Conservation (phyloP, 2,329 filamentous ascomycete genomes). For the Microascus cirrosus region DNA sequence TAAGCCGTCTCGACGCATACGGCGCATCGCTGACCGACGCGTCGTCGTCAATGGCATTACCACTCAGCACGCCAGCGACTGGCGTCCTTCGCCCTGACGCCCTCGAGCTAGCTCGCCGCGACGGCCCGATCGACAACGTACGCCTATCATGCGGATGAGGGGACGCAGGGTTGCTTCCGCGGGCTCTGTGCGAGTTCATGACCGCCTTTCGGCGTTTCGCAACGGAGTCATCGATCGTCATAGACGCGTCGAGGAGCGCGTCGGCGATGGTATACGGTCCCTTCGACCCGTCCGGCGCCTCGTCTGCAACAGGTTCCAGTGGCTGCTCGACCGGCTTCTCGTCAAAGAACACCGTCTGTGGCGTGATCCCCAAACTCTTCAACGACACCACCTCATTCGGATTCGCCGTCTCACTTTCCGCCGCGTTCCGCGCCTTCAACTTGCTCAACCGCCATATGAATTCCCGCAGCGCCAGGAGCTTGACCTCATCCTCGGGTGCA, state of each 20-base stretch:
- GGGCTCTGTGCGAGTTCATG: conserved; percentile 36
- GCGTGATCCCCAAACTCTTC: conserved; percentile 63
- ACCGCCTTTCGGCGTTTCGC: conserved; percentile 40
- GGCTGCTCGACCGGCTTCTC: conserved; percentile 48
- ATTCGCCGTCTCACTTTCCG: conserved; percentile 18
- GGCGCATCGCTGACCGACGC: conserved; percentile 25
- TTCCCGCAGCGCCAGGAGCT: conserved; percentile 74
- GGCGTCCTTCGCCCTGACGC: not conserved
- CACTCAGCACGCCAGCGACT: not conserved
- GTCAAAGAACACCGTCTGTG: conserved; percentile 89
- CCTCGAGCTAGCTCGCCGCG: not conserved
- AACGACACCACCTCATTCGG: conserved; percentile 61
- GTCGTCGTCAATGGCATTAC: conserved; percentile 17
- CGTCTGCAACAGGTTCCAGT: conserved; percentile 8
- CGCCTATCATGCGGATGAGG: conserved; percentile 11
- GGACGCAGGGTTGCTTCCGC: conserved; percentile 23
- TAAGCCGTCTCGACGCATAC: conserved; percentile 29
- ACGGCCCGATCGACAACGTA: conserved; percentile 13
- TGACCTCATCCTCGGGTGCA: conserved; percentile 73
- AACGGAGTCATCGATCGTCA: conserved; percentile 64
- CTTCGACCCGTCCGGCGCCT: conserved; percentile 22
- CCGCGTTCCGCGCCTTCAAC: conserved; percentile 48
- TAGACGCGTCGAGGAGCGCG: conserved; percentile 82
- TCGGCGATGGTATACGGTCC: conserved; percentile 72
- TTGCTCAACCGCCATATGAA: conserved; percentile 83